Evolutionary conservation across 371 early-diverging fungal species (phyloP).

Genomic region (Mucor plumbeus): DNA sequence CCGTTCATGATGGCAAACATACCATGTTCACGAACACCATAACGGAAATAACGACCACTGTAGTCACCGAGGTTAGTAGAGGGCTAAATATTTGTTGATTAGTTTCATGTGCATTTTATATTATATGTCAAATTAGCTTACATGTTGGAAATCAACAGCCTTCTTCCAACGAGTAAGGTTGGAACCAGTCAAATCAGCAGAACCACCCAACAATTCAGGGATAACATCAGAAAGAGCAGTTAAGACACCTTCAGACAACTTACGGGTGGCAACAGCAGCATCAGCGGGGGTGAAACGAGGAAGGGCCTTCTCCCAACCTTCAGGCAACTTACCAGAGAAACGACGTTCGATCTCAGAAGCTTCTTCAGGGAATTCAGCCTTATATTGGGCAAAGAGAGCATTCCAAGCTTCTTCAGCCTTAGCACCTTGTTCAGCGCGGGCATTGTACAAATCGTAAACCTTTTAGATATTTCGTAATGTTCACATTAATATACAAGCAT

Average conservation of each 20-base stretch:
- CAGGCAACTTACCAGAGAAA: slow-evolving; percentile 74
- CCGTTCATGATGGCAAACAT: slow-evolving; percentile 99
- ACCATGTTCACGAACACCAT: slow-evolving; percentile 99
- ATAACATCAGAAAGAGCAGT: slow-evolving; percentile 79
- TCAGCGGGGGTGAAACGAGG: slow-evolving; percentile 85
- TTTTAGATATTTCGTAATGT: not conserved
- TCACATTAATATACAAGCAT: not conserved
- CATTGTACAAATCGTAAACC: slow-evolving; percentile 72
- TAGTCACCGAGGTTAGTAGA: slow-evolving; percentile 77
- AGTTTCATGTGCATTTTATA: not conserved
- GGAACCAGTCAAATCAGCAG: slow-evolving; percentile 98
- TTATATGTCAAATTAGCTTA: slow-evolving; percentile 17
- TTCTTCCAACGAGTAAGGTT: slow-evolving; percentile 96
- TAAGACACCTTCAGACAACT: slow-evolving; percentile 84
- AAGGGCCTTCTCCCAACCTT: slow-evolving; percentile 72
- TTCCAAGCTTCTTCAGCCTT: slow-evolving; percentile 79
- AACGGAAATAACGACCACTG: slow-evolving; percentile 93
- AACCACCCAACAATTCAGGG: slow-evolving; percentile 96
- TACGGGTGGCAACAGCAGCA: slow-evolving; percentile 89
- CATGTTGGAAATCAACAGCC: slow-evolving; percentile 92
- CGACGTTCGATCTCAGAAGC: slow-evolving; percentile 84
- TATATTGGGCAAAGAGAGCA: slow-evolving; percentile 68
- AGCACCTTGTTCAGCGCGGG: slow-evolving; percentile 64
- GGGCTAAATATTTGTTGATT: slow-evolving; percentile 23
- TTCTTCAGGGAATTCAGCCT: slow-evolving; percentile 65